Conservation (phyloP, 805 yeast genomes). For the Barnettozyma sp. region DNA sequence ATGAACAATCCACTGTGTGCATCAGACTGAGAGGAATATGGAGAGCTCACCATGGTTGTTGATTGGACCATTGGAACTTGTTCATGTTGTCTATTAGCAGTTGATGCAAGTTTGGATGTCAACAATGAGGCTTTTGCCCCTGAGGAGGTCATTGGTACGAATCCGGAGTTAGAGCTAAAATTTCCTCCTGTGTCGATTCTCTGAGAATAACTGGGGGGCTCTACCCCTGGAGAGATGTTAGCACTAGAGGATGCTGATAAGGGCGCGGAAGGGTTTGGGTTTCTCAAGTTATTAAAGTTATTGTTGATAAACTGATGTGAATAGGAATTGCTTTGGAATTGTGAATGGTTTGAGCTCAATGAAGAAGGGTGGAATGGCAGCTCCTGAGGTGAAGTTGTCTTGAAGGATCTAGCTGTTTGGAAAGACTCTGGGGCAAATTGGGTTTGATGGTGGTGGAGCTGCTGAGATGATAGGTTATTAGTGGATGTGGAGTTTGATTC, state of each 20-base stretch:
- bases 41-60: too few relatives aligned
- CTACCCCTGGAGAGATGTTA: slow-evolving; percentile 23
- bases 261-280: slow-evolving; percentile 15
- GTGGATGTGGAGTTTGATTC: slow-evolving; percentile 4
- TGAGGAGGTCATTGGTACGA: slow-evolving; percentile 6
- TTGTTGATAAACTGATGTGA: slow-evolving; percentile 20
- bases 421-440: slow-evolving; percentile 21
- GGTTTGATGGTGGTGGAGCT: not conserved
- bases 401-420: slow-evolving; percentile 24
- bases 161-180: slow-evolving; percentile 4
- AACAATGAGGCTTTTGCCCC: slow-evolving; percentile 24
- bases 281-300: slow-evolving; percentile 16
- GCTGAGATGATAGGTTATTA: slow-evolving; percentile 6
- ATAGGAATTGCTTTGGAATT: slow-evolving; percentile 13
- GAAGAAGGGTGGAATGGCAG: slow-evolving; percentile 20
- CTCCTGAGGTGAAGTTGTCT: slow-evolving; percentile 15
- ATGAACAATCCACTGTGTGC: too few relatives aligned
- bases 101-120: slow-evolving; percentile 28
- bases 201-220: slow-evolving; percentile 20
- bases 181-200: too few relatives aligned
- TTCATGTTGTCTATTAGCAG: slow-evolving; percentile 10
- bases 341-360: slow-evolving; percentile 21
- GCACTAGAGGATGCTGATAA: slow-evolving; percentile 22
- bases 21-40: too few relatives aligned
- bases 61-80: too few relatives aligned